Evolutionary conservation across 306 rosid species (phyloP), one percentile per base, ranked within the genome.

Genomic region (Cercis canadensis): DNA sequence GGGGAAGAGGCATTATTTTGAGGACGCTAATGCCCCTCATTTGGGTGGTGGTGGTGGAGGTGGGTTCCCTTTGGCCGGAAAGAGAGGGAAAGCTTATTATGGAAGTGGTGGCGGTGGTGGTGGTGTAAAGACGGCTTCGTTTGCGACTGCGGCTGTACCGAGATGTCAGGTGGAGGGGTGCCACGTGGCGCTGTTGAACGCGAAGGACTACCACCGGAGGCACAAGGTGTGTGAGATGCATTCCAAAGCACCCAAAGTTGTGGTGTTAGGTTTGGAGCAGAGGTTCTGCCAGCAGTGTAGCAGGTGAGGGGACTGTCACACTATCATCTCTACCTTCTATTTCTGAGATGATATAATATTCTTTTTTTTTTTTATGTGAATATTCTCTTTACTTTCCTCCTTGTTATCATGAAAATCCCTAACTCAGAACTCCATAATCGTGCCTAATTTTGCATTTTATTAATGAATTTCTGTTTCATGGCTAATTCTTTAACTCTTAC

Each of bases 261-360:
- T 88, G 24, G 96, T 93, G 0, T 59, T 84, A 18, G 98, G 97
- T 70, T 52, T 82, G 67, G 97, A 88, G 67, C 98, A 93, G 83
- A 89, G 98, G 60, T 93, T 93, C 83, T 93, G 98, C 64, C 98
- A 93, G 78, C 98, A 93, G 84, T 93, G 98, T 66, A 93, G 98
- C 90, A 89, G 98, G 98, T 24, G 29, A 24, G 29, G 29, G 3
- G 29, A 24, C 29, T 24, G 29, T 90, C 24, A 39, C 46, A 69
- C 53, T 24, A 16, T 65, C 50, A 49, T 49, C 58, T 7, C 19
- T 54, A 34, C 8, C 49, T 11, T 29, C 50, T 34, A 3, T 34
- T 34, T 34, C 7, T 4, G 39, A 34, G 7, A 34, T 34, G 7
- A n/a, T n/a, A n/a, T n/a, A 3, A 24, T 24, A 24, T 1, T 24